phyloP scores from a whole-genome alignment of 495 filamentous ascomycete species.

The Evernia prunastri region DNA sequence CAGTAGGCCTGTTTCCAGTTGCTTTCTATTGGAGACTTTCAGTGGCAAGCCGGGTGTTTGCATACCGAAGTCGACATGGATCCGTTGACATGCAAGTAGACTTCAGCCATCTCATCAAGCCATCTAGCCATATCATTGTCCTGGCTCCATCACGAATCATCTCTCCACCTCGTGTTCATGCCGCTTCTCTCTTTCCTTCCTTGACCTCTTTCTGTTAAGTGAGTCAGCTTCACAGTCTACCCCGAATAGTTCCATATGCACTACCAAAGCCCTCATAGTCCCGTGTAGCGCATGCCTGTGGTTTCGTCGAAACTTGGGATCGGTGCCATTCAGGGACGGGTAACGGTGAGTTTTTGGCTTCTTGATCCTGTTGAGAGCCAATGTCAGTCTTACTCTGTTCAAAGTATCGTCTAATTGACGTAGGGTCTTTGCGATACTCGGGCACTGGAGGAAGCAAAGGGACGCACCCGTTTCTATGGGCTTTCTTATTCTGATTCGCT shows the following conservation, averaged over 20 bases:
- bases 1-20: neutral
- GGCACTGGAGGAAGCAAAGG: conserved; percentile 11
- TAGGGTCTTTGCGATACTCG: neutral
- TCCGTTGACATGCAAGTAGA: neutral
- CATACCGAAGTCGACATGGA: neutral
- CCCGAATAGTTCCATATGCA: conserved; percentile 33
- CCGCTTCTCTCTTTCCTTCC: conserved; percentile 90
- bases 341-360: conserved; percentile 99
- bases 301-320: conserved; percentile 99
- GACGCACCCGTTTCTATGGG: conserved; percentile 92
- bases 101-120: neutral
- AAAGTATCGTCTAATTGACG: neutral
- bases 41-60: neutral
- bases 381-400: neutral
- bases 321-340: conserved; percentile 95
- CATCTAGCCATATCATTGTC: conserved; percentile 11
- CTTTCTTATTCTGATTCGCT: conserved; percentile 95
- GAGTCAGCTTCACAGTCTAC: conserved; percentile 37
- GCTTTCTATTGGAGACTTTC: neutral
- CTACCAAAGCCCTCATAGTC: conserved; percentile 94
- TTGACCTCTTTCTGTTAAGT: conserved; percentile 83
- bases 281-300: conserved; percentile 98
- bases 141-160: conserved; percentile 30
- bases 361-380: conserved; percentile 70
- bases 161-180: conserved; percentile 49